Conservation (phyloP, 176 grass and related monocot species). For the Musa acuminata region DNA sequence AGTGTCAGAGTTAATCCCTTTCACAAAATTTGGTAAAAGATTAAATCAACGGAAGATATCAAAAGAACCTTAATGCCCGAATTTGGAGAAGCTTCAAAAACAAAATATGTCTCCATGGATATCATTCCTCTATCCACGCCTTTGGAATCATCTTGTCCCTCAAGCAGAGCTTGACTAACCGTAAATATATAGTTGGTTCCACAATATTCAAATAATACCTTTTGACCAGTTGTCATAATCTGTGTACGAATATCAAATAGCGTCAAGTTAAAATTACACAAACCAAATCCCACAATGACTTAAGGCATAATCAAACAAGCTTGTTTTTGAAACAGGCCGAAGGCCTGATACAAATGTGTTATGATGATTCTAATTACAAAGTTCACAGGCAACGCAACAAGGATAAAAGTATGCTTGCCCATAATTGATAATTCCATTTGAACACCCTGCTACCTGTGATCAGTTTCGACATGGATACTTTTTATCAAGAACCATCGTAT, state of each 20-base stretch:
- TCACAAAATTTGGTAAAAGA: not conserved
- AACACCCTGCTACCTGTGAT: too few species aligned
- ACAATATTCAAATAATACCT: constrained; percentile 79
- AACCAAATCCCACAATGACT: not conserved
- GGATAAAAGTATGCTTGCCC: too few species aligned
- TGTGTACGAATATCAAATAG: constrained; percentile 26
- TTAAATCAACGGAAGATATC: not conserved
- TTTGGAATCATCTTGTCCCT: constrained; percentile 71
- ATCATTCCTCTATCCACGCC: constrained; percentile 71
- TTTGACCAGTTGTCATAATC: constrained; percentile 83
- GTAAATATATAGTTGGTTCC: constrained; percentile 92
- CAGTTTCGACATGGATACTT: too few species aligned
- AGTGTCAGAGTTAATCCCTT: not conserved
- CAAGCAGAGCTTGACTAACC: constrained; percentile 83
- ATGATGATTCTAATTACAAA: not conserved
- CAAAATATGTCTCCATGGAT: constrained; percentile 74
- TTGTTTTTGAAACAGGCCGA: not conserved
- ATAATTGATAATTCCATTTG: too few species aligned
- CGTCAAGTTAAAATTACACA: not conserved
- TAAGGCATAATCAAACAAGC: not conserved
- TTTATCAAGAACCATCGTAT: too few species aligned
- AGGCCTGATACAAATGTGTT: not conserved
- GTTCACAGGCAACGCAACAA: too few species aligned
- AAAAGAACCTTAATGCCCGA: constrained; percentile 92
- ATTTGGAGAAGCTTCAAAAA: constrained; percentile 87